These are phyloP conservation scores for Castanea mollissima DNA, from an alignment of 306 rosid species.

Conservation along the genomic window DNA sequence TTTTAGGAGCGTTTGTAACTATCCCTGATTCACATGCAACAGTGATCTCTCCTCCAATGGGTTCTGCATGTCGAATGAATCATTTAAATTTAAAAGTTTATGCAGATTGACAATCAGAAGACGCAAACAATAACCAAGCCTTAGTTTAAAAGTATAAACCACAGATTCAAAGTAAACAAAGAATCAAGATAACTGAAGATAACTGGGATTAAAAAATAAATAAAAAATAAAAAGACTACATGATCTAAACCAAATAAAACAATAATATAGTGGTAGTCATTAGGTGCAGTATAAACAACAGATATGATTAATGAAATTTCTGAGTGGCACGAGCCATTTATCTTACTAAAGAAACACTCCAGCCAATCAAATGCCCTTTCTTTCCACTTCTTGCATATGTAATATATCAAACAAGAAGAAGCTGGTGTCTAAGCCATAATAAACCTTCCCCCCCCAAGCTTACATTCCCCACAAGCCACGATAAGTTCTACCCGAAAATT, in stretches of 20 bases:
- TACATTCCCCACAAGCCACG: no score
- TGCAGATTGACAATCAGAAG: slow-evolving; percentile 1
- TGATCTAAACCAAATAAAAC: neutral
- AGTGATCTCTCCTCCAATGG: slow-evolving; percentile 87
- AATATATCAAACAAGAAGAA: neutral
- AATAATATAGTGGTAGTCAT: neutral
- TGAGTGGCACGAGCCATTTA: neutral
- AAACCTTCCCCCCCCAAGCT: no score
- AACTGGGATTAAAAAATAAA: neutral
- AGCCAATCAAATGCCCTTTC: no score
- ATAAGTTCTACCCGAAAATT: no score
- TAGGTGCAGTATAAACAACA: no score
- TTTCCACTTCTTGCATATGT: no score
- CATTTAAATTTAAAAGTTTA: slow-evolving; percentile 16
- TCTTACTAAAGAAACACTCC: neutral
- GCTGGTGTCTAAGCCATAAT: neutral
- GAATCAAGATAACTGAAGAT: no score
- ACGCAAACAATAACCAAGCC: neutral
- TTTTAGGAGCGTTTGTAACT: slow-evolving; percentile 42
- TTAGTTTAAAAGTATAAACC: neutral
- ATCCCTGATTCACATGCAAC: slow-evolving; percentile 56
- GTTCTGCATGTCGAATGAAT: slow-evolving; percentile 49
- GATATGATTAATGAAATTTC: neutral
- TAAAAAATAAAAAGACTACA: neutral
- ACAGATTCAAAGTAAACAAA: neutral